These are phyloP conservation scores for Kwoniella sp. DNA, from an alignment of 768 basidiomycete species.

Conservation along the genomic window DNA sequence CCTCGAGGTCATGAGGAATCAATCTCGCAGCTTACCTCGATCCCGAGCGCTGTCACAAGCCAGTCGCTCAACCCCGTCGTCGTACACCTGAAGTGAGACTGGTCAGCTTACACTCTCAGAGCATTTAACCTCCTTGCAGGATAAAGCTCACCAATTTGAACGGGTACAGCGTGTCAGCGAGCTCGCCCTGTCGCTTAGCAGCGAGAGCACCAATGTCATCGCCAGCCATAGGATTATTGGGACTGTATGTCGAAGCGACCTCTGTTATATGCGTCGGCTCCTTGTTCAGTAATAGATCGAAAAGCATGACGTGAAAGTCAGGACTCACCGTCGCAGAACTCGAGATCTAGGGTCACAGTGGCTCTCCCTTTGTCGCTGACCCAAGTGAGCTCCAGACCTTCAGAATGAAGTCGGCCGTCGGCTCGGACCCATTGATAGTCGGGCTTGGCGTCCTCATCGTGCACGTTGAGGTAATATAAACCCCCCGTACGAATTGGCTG, in stretches of 20 bases:
- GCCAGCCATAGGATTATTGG: slow-evolving; percentile 74
- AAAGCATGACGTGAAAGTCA: background rate
- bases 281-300: background rate
- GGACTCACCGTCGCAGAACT: slow-evolving; percentile 66
- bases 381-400: slow-evolving; percentile 84
- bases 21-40: slow-evolving; percentile 57
- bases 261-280: slow-evolving; percentile 58
- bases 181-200: slow-evolving; percentile 61
- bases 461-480: slow-evolving; percentile 91
- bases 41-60: slow-evolving; percentile 86
- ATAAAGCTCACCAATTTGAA: slow-evolving; percentile 69
- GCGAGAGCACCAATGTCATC: slow-evolving; percentile 88
- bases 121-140: background rate
- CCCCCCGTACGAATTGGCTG: slow-evolving; percentile 83
- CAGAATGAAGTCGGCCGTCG: slow-evolving; percentile 69
- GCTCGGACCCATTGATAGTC: slow-evolving; percentile 77
- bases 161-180: slow-evolving; percentile 73
- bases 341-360: slow-evolving; percentile 80
- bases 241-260: slow-evolving; percentile 79
- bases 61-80: slow-evolving; percentile 83
- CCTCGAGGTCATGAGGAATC: background rate
- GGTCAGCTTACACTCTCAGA: background rate
- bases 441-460: slow-evolving; percentile 66
- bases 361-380: slow-evolving; percentile 77
- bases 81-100: slow-evolving; percentile 63